These are phyloP conservation scores for Ophiocordyceps sinensis DNA, from an alignment of 2,329 filamentous ascomycete genomes.

Conservation along the genomic window DNA sequence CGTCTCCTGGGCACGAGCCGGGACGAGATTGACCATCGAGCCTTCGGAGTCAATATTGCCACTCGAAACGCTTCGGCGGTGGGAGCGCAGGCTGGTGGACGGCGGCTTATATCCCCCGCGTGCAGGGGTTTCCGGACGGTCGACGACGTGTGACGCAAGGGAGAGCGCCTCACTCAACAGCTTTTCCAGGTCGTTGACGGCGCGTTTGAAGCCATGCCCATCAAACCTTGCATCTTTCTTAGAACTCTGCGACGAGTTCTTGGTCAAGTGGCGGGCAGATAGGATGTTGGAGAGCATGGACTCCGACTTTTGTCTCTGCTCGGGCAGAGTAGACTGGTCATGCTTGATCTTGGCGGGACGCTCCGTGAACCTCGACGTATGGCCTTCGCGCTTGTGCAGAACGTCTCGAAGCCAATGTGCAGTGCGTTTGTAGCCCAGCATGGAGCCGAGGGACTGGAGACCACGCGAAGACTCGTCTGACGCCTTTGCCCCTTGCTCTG, in stretches of 20 bases:
- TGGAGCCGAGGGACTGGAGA: slow-evolving; percentile 12
- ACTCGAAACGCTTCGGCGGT: slow-evolving; percentile 1
- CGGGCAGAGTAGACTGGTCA: slow-evolving; percentile 3
- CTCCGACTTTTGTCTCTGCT: slow-evolving; percentile 10
- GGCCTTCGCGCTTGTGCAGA: slow-evolving; percentile 11
- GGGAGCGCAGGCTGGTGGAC: slow-evolving; percentile 4
- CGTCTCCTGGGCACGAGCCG: slow-evolving; percentile 3
- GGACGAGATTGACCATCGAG: neutral
- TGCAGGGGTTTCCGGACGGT: slow-evolving; percentile 12
- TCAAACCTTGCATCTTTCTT: slow-evolving; percentile 11
- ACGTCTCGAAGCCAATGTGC: slow-evolving; percentile 19
- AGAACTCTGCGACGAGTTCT: slow-evolving; percentile 7
- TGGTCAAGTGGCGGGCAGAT: slow-evolving; percentile 5
- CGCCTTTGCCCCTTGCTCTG: too few species aligned
- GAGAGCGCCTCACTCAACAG: slow-evolving; percentile 30
- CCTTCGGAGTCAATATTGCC: neutral
- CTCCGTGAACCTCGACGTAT: slow-evolving; percentile 14
- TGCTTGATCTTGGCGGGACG: slow-evolving; percentile 7
- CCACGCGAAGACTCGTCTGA: slow-evolving; percentile 4
- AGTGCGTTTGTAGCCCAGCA: slow-evolving; percentile 19
- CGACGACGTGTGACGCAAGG: slow-evolving; percentile 25
- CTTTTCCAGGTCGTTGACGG: slow-evolving; percentile 28
- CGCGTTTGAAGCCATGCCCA: slow-evolving; percentile 16
- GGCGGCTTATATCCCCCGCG: slow-evolving; percentile 5
- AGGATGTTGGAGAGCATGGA: slow-evolving; percentile 6